phyloP scores from a whole-genome alignment of 805 yeast species.

The Hanseniaspora mollemarum region DNA sequence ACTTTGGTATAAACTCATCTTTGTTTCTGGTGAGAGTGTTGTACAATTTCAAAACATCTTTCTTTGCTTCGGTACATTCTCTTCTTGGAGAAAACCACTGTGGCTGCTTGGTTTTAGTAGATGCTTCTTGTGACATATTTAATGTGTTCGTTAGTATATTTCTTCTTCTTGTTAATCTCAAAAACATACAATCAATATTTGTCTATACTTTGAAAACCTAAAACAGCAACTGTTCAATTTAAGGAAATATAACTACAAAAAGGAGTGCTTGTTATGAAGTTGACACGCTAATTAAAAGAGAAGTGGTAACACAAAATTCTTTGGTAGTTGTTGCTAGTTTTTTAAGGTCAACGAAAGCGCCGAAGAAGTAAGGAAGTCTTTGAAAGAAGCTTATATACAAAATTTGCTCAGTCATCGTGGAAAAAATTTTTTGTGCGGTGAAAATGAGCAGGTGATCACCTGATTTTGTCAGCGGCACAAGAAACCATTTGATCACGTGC shows the following conservation, averaged over 20 bases:
- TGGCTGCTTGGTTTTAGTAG: conserved; percentile 37
- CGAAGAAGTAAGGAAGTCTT: too few relatives aligned
- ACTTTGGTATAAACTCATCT: conserved; percentile 61
- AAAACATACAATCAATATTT: not conserved
- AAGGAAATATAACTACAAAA: too few relatives aligned
- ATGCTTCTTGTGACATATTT: conserved; percentile 11
- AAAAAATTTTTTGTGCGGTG: too few relatives aligned
- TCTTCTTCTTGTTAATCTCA: not conserved
- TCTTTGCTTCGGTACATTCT: conserved; percentile 17
- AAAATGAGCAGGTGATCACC: too few relatives aligned
- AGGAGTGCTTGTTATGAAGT: too few relatives aligned
- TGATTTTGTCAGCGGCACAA: too few relatives aligned
- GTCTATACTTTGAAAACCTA: not conserved
- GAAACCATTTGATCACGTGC: not conserved
- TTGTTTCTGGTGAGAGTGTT: conserved; percentile 77
- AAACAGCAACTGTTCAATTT: not conserved
- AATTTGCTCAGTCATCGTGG: not conserved
- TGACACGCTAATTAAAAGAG: too few relatives aligned
- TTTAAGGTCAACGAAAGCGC: too few relatives aligned
- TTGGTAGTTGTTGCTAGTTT: too few relatives aligned
- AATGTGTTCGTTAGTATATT: not conserved
- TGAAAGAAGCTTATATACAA: not conserved
- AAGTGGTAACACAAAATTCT: too few relatives aligned
- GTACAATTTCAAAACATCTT: conserved; percentile 47
- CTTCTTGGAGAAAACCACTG: conserved; percentile 38